These are phyloP conservation scores for Prillingera fragicola DNA, from an alignment of 1,284 basidiomycete genomes.

Conservation along the genomic window DNA sequence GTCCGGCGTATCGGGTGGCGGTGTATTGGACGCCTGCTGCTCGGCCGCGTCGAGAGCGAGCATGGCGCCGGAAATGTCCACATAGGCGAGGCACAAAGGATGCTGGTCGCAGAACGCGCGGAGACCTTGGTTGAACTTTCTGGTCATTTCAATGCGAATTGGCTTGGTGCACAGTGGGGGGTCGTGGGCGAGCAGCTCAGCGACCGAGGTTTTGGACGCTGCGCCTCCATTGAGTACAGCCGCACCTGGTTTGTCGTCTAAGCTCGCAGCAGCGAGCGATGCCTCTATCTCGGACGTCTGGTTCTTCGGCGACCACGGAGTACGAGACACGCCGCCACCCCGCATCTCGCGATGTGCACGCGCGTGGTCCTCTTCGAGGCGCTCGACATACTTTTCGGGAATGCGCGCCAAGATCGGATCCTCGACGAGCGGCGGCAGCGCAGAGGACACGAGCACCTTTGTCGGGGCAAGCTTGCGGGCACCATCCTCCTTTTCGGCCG, in stretches of 20 bases:
- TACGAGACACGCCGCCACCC: constrained; percentile 13
- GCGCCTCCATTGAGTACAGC: too few relatives aligned
- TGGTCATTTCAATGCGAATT: constrained; percentile 35
- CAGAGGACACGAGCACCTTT: constrained; percentile 31
- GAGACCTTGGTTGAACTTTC: constrained; percentile 30
- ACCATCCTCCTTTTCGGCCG: background rate
- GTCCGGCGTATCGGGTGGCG: background rate
- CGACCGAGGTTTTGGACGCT: constrained; percentile 23
- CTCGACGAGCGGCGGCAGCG: constrained; percentile 40
- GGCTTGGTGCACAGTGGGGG: constrained; percentile 39
- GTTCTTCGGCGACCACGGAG: constrained; percentile 15
- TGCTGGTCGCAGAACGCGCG: constrained; percentile 27
- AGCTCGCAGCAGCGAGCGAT: background rate
- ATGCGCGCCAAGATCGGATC: constrained; percentile 36
- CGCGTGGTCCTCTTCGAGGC: constrained; percentile 20
- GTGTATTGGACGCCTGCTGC: constrained; percentile 1
- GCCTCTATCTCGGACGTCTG: background rate
- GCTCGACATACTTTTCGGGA: constrained; percentile 42
- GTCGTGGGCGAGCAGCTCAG: constrained; percentile 25
- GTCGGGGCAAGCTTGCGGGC: constrained; percentile 10
- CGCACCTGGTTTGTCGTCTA: too few relatives aligned
- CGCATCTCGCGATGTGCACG: constrained; percentile 12
- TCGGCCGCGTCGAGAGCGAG: constrained; percentile 14
- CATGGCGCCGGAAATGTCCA: constrained; percentile 37
- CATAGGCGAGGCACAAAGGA: constrained; percentile 29